phyloP scores from a whole-genome alignment of 2,329 filamentous ascomycete genomes.

The Aschersonia sp. region DNA sequence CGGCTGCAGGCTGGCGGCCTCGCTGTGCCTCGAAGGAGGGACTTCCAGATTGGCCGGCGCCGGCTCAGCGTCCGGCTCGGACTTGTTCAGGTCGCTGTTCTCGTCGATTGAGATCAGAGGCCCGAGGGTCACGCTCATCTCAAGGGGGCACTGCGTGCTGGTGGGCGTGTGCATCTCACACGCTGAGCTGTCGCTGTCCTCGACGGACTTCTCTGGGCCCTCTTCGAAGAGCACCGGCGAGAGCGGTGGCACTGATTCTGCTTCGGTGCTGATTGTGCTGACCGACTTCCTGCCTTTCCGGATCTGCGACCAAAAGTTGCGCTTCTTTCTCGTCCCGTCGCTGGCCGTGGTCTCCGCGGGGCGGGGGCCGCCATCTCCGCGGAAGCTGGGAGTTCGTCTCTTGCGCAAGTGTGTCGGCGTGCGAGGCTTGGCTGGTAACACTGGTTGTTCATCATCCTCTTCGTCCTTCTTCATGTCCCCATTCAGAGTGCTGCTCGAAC shows the following conservation, averaged over 20 bases:
- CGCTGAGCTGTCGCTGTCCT: background rate
- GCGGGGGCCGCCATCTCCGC: background rate
- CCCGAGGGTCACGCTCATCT: background rate
- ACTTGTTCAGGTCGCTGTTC: background rate
- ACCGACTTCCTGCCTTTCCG: background rate
- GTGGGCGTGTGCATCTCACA: background rate
- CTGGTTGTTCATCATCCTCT: background rate
- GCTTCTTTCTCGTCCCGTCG: background rate
- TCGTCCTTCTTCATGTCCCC: background rate
- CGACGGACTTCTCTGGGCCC: background rate
- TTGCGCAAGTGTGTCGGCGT: background rate
- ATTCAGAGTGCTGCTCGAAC: background rate
- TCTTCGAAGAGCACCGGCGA: background rate
- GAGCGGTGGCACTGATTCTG: background rate
- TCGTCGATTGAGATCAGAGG: background rate
- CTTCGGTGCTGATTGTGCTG: background rate
- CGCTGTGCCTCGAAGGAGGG: no score
- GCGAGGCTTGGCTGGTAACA: background rate
- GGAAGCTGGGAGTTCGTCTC: background rate
- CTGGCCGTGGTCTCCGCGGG: background rate
- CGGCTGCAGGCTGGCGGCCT: background rate
- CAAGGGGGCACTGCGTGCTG: background rate
- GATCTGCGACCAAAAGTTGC: conserved; percentile 1
- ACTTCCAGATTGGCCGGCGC: no score
- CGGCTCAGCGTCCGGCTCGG: background rate